Evolutionary conservation across 2,329 filamentous ascomycete species (phyloP), one percentile per base, ranked within the genome.

Genomic region (Cordyceps farinosa): DNA sequence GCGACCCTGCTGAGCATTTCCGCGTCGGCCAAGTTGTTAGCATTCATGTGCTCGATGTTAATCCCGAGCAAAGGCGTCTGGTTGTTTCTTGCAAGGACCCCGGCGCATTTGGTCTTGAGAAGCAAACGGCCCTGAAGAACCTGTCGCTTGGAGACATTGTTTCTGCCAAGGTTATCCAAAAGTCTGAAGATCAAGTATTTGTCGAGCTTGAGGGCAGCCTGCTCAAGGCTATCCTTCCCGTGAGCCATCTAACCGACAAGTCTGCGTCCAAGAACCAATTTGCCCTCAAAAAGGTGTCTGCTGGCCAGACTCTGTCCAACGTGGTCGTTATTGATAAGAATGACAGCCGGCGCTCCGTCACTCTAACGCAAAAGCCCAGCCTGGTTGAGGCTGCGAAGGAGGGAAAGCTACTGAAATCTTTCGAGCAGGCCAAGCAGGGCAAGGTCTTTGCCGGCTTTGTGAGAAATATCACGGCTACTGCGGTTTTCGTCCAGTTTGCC

Each of bases 81-180:
- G 86, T 91, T 44, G 90, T 99, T 5, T 96, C 94, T 27, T 99
- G 95, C 82, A 97, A 96, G 76, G 92, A 97, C 68, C 90, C 91
- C 9, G 86, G 88, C 32, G 86, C 86, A 0, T 91, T 95, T 70
- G 90, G 90, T 10, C 70, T 86, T 27, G 87, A 91, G 45, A 90
- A 90, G 71, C 91, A 95, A 71, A 85, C 86, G 64, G 69, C 90
- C 1, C 86, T 96, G 69, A 87, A 90, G 71, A 85, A 85, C 47
- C 80, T 98, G 29, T 83, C 87, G 65, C 79, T 91, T 47, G 93
- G 94, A 42, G 82, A 89, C 60, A 72, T 94, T 48, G 89, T 97
- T 11, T 86, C 87, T 40, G 95, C 89, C 55, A 90, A 87, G 54
- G 91, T 94, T 5, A 87, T 87, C n/a, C 89, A 92, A 71, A 94